Evolutionary conservation across 805 yeast genomes (phyloP), one percentile per base, ranked within the genome.

Genomic region (Candida lessepsii): DNA sequence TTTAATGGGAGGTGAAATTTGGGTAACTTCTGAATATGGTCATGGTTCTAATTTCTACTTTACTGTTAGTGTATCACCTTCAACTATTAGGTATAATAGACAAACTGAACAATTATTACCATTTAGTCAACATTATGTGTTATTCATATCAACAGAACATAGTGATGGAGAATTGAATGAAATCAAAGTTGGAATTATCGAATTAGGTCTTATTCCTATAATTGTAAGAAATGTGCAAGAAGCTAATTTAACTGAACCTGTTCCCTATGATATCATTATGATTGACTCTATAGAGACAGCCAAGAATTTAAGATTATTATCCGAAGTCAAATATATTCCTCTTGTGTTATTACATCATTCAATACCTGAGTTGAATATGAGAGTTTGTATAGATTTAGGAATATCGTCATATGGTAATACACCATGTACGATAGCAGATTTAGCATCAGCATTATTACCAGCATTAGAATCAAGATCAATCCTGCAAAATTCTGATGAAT

Each of bases 1-100:
- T 54, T 72, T 87, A 48, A 87, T 88, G 96, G 96, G 96, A 30
- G 96, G 96, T 57, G 91, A 84, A 48, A 86, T 87, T 46, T 86
- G 96, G 96, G 96, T 88, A 19, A 78, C 86, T 16, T 85, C 95
- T 0, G 75, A 73, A 45, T 85, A 80, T 55, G 93, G 91, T 18
- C 70, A 75, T 52, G 96, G 96, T 1, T 85, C 95, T 2, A 81
- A 83, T 53, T 87, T 87, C 59, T 83, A 79, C 61, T 87, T 87
- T 62, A 85, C 95, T 0, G 78, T 87, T 16, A 74, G 83, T 35
- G 88, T 86, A n/a, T 72, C 86, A 4, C 87, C 86, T 7, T 86
- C 91, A 1, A 67, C 67, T 44, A 76, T 80, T 13, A 72, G 79
- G 30, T 70, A 83, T 46, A 67, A 77, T 2, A 71, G 85, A 49